These are phyloP conservation scores for Rhizodiscina lignyota DNA, from an alignment of 495 filamentous ascomycete genomes.

Conservation along the genomic window DNA sequence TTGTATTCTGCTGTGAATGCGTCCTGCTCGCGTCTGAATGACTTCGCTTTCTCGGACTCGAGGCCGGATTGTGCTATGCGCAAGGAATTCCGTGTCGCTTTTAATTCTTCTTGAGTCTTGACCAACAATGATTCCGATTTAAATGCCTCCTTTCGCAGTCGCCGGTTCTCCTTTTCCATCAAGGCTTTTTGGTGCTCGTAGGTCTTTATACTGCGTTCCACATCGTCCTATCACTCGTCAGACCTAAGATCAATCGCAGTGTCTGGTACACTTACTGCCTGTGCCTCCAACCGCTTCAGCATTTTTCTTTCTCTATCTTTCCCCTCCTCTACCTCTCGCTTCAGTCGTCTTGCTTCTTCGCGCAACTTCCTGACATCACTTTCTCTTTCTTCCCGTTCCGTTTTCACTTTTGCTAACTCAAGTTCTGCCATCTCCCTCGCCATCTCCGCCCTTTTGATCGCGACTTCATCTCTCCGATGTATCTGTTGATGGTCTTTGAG, in stretches of 20 bases:
- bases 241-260: no score
- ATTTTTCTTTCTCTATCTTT: slow-evolving; percentile 56
- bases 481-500: slow-evolving; percentile 21
- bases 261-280: no score
- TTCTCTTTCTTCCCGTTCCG: slow-evolving; percentile 42
- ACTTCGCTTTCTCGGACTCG: slow-evolving; percentile 27
- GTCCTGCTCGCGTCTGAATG: slow-evolving; percentile 49
- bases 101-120: slow-evolving; percentile 71
- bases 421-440: slow-evolving; percentile 42
- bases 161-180: slow-evolving; percentile 73
- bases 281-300: slow-evolving; percentile 56
- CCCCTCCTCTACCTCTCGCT: slow-evolving; percentile 47
- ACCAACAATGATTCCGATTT: slow-evolving; percentile 61
- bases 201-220: slow-evolving; percentile 57
- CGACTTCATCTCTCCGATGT: slow-evolving; percentile 28
- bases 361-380: slow-evolving; percentile 41
- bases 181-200: slow-evolving; percentile 52
- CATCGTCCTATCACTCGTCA: slow-evolving; percentile 49
- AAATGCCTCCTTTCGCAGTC: slow-evolving; percentile 71
- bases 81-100: slow-evolving; percentile 39
- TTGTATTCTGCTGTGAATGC: slow-evolving; percentile 58
- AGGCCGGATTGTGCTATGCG: slow-evolving; percentile 37
- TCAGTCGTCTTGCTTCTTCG: slow-evolving; percentile 36
- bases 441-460: slow-evolving; percentile 43
- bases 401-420: slow-evolving; percentile 3